Percentiles rank a stretch among this genome's conserved stretches.
Evolutionary conservation across 2,329 filamentous ascomycete species (phyloP).

Genomic region (Sporothrix brunneoviolacea): DNA sequence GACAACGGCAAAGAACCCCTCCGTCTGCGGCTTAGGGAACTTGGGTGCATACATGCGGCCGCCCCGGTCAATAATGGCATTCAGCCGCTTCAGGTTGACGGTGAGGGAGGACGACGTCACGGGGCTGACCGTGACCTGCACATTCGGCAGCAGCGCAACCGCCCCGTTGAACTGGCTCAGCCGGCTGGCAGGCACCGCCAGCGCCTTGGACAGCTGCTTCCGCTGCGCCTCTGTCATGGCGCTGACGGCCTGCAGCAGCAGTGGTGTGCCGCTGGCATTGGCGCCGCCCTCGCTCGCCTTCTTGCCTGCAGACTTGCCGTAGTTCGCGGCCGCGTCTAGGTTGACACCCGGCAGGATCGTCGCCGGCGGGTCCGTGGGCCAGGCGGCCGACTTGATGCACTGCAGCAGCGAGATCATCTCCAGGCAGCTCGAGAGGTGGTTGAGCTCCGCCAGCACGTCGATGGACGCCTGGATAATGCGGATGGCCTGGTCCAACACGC

Average conservation of each 20-base stretch:
- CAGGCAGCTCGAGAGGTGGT: constrained; percentile 67
- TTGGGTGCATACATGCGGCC: constrained; percentile 76
- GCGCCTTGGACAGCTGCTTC: constrained; percentile 40
- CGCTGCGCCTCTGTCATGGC: constrained; percentile 29
- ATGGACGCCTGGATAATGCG: constrained; percentile 95
- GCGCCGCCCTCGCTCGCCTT: neutral
- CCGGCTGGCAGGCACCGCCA: constrained; percentile 41
- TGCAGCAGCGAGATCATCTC: constrained; percentile 83
- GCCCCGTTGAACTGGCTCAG: constrained; percentile 50
- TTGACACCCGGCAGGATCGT: constrained; percentile 73
- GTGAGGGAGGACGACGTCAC: constrained; percentile 56
- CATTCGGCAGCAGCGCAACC: constrained; percentile 59
- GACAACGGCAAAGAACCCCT: constrained; percentile 85
- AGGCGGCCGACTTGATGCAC: constrained; percentile 85
- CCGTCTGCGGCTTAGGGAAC: constrained; percentile 90
- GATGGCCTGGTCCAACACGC: constrained; percentile 89
- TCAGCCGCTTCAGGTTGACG: constrained; percentile 59
- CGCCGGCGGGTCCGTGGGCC: constrained; percentile 75
- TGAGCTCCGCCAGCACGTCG: constrained; percentile 88
- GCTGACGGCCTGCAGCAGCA: constrained; percentile 35
- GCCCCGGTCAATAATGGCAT: constrained; percentile 57
- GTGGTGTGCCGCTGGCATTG: neutral
- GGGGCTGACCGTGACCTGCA: constrained; percentile 55
- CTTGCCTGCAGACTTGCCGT: neutral
- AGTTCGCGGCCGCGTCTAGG: neutral